Evolutionary conservation across 176 grass and related monocot species (phyloP).

Genomic region (Cocos nucifera): DNA sequence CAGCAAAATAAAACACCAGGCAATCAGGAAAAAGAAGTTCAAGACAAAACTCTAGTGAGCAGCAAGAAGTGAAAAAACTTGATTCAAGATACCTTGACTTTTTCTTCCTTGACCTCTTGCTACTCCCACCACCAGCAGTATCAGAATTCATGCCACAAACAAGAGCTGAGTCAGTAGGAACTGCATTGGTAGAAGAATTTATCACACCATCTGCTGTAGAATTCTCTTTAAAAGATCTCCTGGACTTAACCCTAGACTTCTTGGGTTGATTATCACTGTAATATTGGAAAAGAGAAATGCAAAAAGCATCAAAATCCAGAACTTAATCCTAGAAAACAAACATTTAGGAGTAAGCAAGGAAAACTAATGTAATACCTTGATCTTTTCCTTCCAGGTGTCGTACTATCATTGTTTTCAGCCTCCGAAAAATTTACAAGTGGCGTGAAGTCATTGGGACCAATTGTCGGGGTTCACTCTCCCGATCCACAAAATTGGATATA

Average conservation of each 20-base stretch:
- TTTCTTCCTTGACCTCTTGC: not conserved
- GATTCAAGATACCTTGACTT: constrained; percentile 5
- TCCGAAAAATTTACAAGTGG: constrained; percentile 26
- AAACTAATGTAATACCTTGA: constrained; percentile 28
- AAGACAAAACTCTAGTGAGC: not conserved
- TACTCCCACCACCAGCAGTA: not conserved
- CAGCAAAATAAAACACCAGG: too few species aligned
- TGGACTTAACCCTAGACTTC: constrained; percentile 10
- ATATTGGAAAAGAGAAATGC: not conserved
- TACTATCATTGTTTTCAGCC: constrained; percentile 15
- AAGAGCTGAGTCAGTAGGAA: constrained; percentile 12
- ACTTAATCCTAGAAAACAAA: not conserved
- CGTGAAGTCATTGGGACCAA: constrained; percentile 56
- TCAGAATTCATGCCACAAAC: constrained; percentile 2
- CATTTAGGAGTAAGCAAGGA: too few species aligned
- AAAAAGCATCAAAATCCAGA: not conserved
- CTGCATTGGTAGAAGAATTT: constrained; percentile 10
- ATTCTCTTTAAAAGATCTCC: not conserved
- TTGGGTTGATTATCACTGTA: not conserved
- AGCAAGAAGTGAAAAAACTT: not conserved
- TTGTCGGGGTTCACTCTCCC: constrained; percentile 72
- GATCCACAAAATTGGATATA: constrained; percentile 79
- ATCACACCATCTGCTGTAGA: not conserved
- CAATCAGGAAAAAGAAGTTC: too few species aligned
- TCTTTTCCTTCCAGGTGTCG: constrained; percentile 16